Conservation (phyloP, 2,329 filamentous ascomycete species). For the Epichloe sibirici region DNA sequence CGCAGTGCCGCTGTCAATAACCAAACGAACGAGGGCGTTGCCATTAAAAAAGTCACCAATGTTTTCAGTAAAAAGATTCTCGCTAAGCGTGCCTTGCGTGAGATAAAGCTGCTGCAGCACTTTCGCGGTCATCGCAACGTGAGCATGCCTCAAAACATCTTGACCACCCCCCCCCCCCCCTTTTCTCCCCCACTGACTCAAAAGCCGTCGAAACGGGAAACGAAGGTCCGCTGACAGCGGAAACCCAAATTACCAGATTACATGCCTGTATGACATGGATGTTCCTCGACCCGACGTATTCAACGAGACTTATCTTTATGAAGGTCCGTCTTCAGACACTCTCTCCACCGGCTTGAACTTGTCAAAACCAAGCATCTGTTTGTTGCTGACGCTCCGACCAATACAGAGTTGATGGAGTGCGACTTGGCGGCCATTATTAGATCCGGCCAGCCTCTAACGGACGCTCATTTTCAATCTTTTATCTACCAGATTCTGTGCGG, state of each 20-base stretch:
- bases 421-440: slow-evolving; percentile 96
- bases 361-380: not conserved
- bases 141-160: slow-evolving; percentile 22
- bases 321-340: slow-evolving; percentile 45
- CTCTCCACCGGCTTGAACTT: not conserved
- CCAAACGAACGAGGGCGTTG: slow-evolving; percentile 83
- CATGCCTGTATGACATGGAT: slow-evolving; percentile 98
- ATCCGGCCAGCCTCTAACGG: slow-evolving; percentile 90
- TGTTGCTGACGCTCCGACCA: not conserved
- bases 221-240: not conserved
- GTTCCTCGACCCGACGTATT: slow-evolving; percentile 95
- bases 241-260: slow-evolving; percentile 52
- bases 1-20: slow-evolving; percentile 81
- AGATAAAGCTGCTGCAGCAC: slow-evolving; percentile 97
- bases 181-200: not conserved
- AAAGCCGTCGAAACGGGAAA: not conserved
- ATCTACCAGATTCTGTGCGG: slow-evolving; percentile 99
- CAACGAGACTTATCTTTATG: slow-evolving; percentile 98
- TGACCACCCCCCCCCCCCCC: not conserved
- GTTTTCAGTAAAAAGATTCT: slow-evolving; percentile 99
- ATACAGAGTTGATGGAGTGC: slow-evolving; percentile 92
- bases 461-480: slow-evolving; percentile 98
- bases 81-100: slow-evolving; percentile 90
- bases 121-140: slow-evolving; percentile 85
- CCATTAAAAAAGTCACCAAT: slow-evolving; percentile 99